phyloP scores from a whole-genome alignment of 768 basidiomycete genomes.

The Russula sp. region DNA sequence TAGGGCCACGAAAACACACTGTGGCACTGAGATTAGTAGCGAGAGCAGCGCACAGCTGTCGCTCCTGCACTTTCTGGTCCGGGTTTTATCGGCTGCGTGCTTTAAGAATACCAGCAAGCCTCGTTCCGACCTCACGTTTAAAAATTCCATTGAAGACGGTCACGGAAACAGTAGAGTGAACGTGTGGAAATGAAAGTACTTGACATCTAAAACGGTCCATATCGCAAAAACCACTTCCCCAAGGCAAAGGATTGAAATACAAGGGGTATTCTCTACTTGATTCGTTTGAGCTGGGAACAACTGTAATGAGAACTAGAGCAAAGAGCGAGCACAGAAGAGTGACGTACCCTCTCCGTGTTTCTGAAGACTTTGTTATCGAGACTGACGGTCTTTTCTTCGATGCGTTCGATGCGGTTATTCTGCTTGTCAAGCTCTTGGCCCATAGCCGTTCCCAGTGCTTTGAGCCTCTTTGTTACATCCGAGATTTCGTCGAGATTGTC shows the following conservation, averaged over 20 bases:
- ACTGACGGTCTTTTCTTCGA: conserved; percentile 72
- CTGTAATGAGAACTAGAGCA: conserved; percentile 13
- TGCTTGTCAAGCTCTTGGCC: conserved; percentile 86
- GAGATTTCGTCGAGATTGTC: conserved; percentile 85
- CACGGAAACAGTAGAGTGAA: background rate
- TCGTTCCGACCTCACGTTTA: background rate
- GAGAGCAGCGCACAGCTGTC: background rate
- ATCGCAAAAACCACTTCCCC: background rate
- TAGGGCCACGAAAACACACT: background rate
- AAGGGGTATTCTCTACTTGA: conserved; percentile 35
- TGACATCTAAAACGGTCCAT: conserved; percentile 1
- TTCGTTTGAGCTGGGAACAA: conserved; percentile 38
- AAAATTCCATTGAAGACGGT: conserved; percentile 1
- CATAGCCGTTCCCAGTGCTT: conserved; percentile 76
- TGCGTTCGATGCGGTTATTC: conserved; percentile 72
- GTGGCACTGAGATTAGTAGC: background rate
- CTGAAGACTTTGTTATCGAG: conserved; percentile 73
- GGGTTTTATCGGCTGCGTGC: background rate
- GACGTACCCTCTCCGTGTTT: conserved; percentile 75
- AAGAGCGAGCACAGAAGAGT: background rate
- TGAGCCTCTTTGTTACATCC: conserved; percentile 72
- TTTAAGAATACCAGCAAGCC: background rate
- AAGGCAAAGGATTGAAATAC: background rate
- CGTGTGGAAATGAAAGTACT: background rate
- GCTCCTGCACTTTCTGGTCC: background rate